These are phyloP conservation scores for Scheffersomyces insectosa DNA, from an alignment of 1,139 yeast species.

Conservation along the genomic window DNA sequence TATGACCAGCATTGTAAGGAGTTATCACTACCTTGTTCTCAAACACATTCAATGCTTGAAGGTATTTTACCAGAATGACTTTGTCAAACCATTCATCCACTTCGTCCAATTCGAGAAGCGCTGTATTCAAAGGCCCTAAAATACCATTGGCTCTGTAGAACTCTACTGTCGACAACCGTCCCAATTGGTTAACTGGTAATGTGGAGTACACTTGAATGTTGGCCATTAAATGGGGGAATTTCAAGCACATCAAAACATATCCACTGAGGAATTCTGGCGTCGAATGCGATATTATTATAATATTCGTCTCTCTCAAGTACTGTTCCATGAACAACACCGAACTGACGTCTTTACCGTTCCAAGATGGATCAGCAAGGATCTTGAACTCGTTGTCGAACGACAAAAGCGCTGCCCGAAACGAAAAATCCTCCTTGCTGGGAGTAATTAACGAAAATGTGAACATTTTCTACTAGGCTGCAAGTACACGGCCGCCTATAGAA, in stretches of 20 bases:
- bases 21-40: conserved; percentile 67
- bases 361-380: conserved; percentile 70
- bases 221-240: conserved; percentile 60
- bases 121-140: conserved; percentile 68
- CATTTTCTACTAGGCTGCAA: conserved; percentile 20
- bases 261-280: conserved; percentile 83
- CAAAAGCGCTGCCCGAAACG: conserved; percentile 45
- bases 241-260: conserved; percentile 62
- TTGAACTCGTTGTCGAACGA: conserved; percentile 49
- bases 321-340: conserved; percentile 44
- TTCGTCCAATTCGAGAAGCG: conserved; percentile 67
- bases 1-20: conserved; percentile 90
- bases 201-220: conserved; percentile 83
- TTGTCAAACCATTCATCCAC: conserved; percentile 79
- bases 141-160: conserved; percentile 70
- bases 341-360: conserved; percentile 55
- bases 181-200: conserved; percentile 82
- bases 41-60: conserved; percentile 68
- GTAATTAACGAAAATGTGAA: conserved; percentile 43
- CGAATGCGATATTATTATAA: conserved; percentile 81
- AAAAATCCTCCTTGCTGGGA: conserved; percentile 28
- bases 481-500: too few relatives aligned
- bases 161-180: conserved; percentile 83
- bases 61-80: conserved; percentile 68
- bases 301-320: conserved; percentile 54